phyloP scores from a whole-genome alignment of 1,284 basidiomycete species.

The Coriolopsis trogii region DNA sequence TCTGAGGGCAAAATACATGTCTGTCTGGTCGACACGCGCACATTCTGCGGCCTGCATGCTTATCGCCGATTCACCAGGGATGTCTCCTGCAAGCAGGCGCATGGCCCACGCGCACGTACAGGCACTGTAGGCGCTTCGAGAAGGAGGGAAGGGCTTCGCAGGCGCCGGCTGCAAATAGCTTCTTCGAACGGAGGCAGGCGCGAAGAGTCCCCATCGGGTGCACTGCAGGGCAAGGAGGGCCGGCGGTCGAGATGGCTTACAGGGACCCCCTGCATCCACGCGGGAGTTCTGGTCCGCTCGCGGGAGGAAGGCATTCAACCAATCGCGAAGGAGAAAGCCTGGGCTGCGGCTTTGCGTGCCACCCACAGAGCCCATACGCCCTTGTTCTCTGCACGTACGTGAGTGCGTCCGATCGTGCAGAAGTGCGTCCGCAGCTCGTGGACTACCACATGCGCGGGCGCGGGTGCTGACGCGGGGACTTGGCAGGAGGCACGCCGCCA shows the following conservation, averaged over 20 bases:
- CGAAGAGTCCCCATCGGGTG: neutral
- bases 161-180: slow-evolving; percentile 14
- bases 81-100: neutral
- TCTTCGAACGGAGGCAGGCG: slow-evolving; percentile 6
- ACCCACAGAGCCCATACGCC: neutral
- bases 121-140: slow-evolving; percentile 10
- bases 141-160: slow-evolving; percentile 2
- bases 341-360: too few species aligned
- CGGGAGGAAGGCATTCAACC: neutral
- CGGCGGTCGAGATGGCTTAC: slow-evolving; percentile 18
- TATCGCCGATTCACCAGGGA: slow-evolving; percentile 20
- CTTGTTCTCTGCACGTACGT: neutral
- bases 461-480: slow-evolving; percentile 16
- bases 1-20: slow-evolving; percentile 1
- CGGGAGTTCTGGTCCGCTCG: slow-evolving; percentile 9
- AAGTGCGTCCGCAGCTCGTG: neutral
- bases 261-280: slow-evolving; percentile 12
- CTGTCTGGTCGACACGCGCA: neutral
- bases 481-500: slow-evolving; percentile 4
- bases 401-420: neutral
- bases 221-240: too few species aligned
- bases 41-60: slow-evolving; percentile 15
- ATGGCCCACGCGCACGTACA: slow-evolving; percentile 8
- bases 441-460: neutral
- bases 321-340: neutral